Base-by-base conservation (phyloP, 192 early-diverging fungal genomes). In the Coemansia sp. region DNA sequence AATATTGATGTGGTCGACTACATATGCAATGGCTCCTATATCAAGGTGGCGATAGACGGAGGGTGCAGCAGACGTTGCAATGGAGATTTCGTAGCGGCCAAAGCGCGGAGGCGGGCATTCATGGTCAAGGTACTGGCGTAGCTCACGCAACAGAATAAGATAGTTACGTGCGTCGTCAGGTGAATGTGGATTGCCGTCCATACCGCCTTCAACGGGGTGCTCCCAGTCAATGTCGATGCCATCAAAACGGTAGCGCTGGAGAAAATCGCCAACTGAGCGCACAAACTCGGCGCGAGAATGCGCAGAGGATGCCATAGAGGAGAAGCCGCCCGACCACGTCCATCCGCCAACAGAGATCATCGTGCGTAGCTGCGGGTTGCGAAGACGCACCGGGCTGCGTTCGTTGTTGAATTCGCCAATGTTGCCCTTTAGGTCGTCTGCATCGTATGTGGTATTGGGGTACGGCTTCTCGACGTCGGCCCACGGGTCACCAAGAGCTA, bases 131-230 rank as follows among this genome's bases (percentile, higher is more conserved):
- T 80, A 75, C 6, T 78, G 31, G 42, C 95, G 88, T 52, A 98
- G 84, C 39, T 90, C 84, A 5, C 74, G 73, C 62, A 98, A 76
- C 59, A 99, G 85, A 21, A 64, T 71, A 27, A 89, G 86, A 76
- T 94, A 96, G 70, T 94, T 93, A 54, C 66, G 56, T 8, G 87
- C 92, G 62, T 99, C 95, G 24, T 91, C 82, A 19, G 86, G 82
- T 27, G 82, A 85, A 6, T 76, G 81, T 17, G 68, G 57, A 62
- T 89, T 91, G 22, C 85, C 90, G 21, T 78, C 84, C 77, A 83
- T 70, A 39, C 86, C 86, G 32, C 83, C 83, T 61, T 86, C 86
- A 30, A 87, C 85, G 20, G 92, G 92, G 54, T 88, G 92, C 70
- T 93, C 92, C 92, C 90, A 91, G 70, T 90, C 89, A 63, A 90